phyloP scores from a whole-genome alignment of 2,329 filamentous ascomycete species.

The Monascus ruber region DNA sequence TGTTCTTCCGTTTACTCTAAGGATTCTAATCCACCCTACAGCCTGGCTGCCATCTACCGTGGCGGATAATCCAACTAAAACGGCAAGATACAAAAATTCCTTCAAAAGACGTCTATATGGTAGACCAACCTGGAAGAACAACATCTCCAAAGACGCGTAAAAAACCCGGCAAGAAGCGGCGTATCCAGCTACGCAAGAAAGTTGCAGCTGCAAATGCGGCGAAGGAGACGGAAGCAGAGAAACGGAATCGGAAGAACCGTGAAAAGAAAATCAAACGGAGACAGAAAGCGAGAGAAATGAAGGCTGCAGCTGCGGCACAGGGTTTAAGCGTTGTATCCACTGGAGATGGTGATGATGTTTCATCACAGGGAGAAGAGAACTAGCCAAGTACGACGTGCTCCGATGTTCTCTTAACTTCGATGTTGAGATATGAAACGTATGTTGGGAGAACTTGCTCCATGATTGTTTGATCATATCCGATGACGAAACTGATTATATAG shows the following conservation, averaged over 20 bases:
- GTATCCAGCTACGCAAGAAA: slow-evolving; percentile 28
- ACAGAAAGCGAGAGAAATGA: slow-evolving; percentile 26
- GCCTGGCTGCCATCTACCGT: slow-evolving; percentile 31
- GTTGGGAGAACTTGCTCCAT: too few species aligned
- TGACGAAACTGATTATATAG: too few species aligned
- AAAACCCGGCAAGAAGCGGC: slow-evolving; percentile 34
- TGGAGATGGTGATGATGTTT: slow-evolving; percentile 3
- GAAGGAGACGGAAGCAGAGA: slow-evolving; percentile 26
- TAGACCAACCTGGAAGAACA: slow-evolving; percentile 9
- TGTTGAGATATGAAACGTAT: too few species aligned
- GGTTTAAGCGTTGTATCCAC: slow-evolving; percentile 1
- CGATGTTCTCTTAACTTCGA: too few species aligned
- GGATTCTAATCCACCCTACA: slow-evolving; percentile 4
- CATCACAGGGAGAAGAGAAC: slow-evolving; percentile 8
- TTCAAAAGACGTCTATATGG: slow-evolving; percentile 12
- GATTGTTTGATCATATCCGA: too few species aligned
- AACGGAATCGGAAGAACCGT: slow-evolving; percentile 28
- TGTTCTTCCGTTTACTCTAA: background rate
- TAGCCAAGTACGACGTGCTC: slow-evolving; percentile 4
- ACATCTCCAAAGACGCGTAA: slow-evolving; percentile 20
- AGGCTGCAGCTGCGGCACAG: slow-evolving; percentile 17
- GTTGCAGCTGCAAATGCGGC: slow-evolving; percentile 16
- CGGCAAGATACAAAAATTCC: slow-evolving; percentile 20
- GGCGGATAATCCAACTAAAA: slow-evolving; percentile 29
- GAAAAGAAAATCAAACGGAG: slow-evolving; percentile 28